Evolutionary conservation across 306 rosid genomes (phyloP).

Genomic region (Notholithocarpus densiflorus): DNA sequence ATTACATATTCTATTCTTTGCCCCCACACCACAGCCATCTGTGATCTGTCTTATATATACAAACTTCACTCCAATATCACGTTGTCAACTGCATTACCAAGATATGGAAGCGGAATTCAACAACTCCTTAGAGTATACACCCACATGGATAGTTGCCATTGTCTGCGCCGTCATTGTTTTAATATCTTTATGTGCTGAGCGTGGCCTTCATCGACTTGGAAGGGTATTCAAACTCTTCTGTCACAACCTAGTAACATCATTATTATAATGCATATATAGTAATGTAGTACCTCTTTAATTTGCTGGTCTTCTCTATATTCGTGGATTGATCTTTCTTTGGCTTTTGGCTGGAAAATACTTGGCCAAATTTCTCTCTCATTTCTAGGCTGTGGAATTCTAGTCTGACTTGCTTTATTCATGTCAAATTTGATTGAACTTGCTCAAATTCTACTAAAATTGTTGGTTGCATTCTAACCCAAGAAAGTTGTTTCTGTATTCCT

Average conservation of each 20-base stretch:
- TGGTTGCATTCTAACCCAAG: background rate
- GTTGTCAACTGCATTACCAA: slow-evolving; percentile 13
- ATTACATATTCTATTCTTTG: slow-evolving; percentile 28
- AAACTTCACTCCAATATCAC: background rate
- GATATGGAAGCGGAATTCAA: slow-evolving; percentile 49
- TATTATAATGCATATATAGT: background rate
- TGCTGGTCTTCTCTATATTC: background rate
- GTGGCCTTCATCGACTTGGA: slow-evolving; percentile 75
- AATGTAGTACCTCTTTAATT: background rate
- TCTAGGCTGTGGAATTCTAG: background rate
- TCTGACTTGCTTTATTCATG: background rate
- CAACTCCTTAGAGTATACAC: slow-evolving; percentile 69
- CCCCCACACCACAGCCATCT: slow-evolving; percentile 21
- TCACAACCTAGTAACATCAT: slow-evolving; percentile 4
- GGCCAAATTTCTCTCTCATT: background rate
- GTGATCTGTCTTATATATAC: background rate
- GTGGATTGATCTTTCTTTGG: background rate
- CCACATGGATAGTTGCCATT: slow-evolving; percentile 88
- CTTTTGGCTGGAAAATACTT: background rate
- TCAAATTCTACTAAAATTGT: background rate
- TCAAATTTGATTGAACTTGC: background rate
- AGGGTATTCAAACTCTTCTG: slow-evolving; percentile 37
- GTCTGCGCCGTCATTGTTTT: slow-evolving; percentile 74
- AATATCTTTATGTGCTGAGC: slow-evolving; percentile 66
- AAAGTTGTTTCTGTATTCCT: background rate